A percentile compares a stretch with the other conserved stretches of the same genome.
phyloP scores from a whole-genome alignment of 208 protist species.

The Crithidia expoeki region DNA sequence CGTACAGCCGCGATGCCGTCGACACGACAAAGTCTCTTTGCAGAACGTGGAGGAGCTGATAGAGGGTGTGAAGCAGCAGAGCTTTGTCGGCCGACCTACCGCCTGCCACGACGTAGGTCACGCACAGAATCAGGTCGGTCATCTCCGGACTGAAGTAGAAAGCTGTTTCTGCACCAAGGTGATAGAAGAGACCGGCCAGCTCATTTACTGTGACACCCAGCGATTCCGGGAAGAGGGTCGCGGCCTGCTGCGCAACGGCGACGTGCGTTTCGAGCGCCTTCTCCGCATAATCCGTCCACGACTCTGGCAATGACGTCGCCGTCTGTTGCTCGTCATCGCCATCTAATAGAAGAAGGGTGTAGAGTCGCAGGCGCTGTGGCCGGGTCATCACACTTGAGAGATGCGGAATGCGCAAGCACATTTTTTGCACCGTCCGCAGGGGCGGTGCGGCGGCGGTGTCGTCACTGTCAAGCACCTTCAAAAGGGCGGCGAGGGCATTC shows the following conservation, averaged over 20 bases:
- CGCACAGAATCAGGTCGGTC: conserved; percentile 42
- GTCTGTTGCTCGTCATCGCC: conserved; percentile 2
- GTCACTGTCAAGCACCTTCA: conserved; percentile 26
- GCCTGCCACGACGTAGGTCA: conserved; percentile 46
- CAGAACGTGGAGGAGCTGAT: conserved; percentile 28
- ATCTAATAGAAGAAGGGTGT: conserved; percentile 60
- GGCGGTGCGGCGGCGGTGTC: not conserved
- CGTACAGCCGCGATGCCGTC: conserved; percentile 48
- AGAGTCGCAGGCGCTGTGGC: conserved; percentile 51
- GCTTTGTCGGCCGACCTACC: conserved; percentile 18
- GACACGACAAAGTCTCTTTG: conserved; percentile 52
- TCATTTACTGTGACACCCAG: conserved; percentile 25
- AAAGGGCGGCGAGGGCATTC: conserved; percentile 19
- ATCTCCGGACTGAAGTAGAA: conserved; percentile 53
- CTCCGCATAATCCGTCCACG: conserved; percentile 25
- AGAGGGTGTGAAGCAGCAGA: conserved; percentile 22
- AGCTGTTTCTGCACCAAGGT: conserved; percentile 41
- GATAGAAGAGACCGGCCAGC: conserved; percentile 39
- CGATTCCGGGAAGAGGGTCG: conserved; percentile 18
- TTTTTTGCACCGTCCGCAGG: conserved; percentile 51
- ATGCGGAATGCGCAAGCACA: conserved; percentile 62
- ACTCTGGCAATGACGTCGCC: not conserved
- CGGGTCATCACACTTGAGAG: conserved; percentile 51
- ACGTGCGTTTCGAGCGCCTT: conserved; percentile 42
- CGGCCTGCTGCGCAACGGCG: conserved; percentile 31